Percentiles rank a stretch among this genome's conserved stretches.
Evolutionary conservation across 257 asterid species (phyloP).

Genomic region (Salvia miltiorrhiza): DNA sequence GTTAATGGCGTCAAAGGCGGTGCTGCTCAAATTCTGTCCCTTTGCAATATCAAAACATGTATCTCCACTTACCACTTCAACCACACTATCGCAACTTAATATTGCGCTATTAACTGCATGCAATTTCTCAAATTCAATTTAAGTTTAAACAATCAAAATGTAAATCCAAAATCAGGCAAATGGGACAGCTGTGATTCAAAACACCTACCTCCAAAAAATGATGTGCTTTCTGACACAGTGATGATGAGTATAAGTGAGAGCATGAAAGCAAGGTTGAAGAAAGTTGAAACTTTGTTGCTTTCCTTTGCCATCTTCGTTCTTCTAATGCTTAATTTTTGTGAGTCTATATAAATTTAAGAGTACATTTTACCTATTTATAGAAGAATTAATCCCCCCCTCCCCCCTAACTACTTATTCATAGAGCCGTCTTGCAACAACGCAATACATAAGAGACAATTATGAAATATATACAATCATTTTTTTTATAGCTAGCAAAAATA

Average conservation of each 20-base stretch:
- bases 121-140: no score
- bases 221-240: conserved; percentile 21
- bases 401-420: no score
- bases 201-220: conserved; percentile 17
- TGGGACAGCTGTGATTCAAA: background rate
- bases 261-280: conserved; percentile 13
- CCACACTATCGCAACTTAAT: conserved; percentile 16
- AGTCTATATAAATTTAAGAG: background rate
- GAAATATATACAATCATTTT: no score
- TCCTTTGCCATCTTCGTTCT: conserved; percentile 27
- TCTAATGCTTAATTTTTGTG: background rate
- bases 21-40: conserved; percentile 6
- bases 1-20: conserved; percentile 33
- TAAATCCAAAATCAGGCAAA: no score
- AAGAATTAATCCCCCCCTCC: background rate
- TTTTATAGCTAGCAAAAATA: background rate
- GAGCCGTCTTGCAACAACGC: conserved; percentile 8
- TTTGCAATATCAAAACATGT: conserved; percentile 36
- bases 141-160: no score
- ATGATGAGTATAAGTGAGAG: conserved; percentile 27
- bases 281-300: conserved; percentile 20
- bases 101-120: no score
- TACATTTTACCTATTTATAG: background rate
- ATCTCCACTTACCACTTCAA: conserved; percentile 41
- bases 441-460: background rate